A percentile compares a stretch with the other conserved stretches of the same genome.
These are phyloP conservation scores for Cylindrotheca closterium DNA, from an alignment of 108 stramenopile genomes.

Conservation along the genomic window DNA sequence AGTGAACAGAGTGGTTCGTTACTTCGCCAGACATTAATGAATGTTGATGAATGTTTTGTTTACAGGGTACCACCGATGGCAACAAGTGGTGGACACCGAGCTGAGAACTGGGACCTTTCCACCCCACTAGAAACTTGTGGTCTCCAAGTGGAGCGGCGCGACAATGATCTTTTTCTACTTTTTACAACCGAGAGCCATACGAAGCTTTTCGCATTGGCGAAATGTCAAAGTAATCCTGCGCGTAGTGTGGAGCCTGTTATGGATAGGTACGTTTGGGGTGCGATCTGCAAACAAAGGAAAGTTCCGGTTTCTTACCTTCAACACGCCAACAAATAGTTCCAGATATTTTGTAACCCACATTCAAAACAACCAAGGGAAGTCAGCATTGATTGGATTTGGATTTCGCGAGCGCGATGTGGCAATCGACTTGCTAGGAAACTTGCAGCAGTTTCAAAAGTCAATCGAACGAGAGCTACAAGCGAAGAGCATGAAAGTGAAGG, in stretches of 20 bases:
- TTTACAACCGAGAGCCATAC: constrained; percentile 40
- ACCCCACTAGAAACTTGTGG: constrained; percentile 66
- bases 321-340: constrained; percentile 19
- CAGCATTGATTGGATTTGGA: constrained; percentile 70
- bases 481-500: constrained; percentile 36
- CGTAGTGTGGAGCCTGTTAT: constrained; percentile 36
- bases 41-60: constrained; percentile 70
- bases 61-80: constrained; percentile 77
- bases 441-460: constrained; percentile 66
- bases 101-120: constrained; percentile 80
- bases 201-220: constrained; percentile 29
- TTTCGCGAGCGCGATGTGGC: constrained; percentile 82
- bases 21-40: constrained; percentile 59
- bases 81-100: constrained; percentile 66
- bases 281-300: too few relatives aligned
- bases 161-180: constrained; percentile 35
- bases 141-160: constrained; percentile 45
- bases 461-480: constrained; percentile 47
- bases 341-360: constrained; percentile 77
- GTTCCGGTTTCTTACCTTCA: too few relatives aligned
- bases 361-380: constrained; percentile 27
- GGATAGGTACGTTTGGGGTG: constrained; percentile 17
- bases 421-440: constrained; percentile 64
- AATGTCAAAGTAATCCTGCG: neutral
- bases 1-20: constrained; percentile 8